phyloP scores from a whole-genome alignment of 495 filamentous ascomycete genomes.

The Xylaria castorea region DNA sequence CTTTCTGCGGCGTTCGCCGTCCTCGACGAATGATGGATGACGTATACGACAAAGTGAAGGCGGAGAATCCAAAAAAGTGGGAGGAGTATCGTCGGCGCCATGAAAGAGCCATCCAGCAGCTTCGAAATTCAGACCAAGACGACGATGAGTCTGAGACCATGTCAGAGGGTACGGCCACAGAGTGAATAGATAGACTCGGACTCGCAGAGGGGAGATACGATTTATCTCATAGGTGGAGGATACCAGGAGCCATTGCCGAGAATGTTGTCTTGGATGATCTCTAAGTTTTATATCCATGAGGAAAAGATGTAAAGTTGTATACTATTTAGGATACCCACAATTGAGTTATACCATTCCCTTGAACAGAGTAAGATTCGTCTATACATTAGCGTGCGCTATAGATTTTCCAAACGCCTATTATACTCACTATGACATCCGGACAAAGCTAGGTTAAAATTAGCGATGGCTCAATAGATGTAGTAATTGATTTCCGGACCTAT shows the following conservation, averaged over 20 bases:
- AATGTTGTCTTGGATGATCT: background rate
- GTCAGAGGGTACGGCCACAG: background rate
- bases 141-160: background rate
- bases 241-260: background rate
- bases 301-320: background rate
- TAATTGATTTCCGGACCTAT: no score
- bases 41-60: background rate
- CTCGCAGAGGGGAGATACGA: background rate
- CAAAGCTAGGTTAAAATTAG: background rate
- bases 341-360: background rate
- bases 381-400: background rate
- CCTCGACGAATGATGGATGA: background rate
- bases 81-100: background rate
- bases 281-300: background rate
- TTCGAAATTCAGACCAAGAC: background rate
- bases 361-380: background rate
- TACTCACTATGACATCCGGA: background rate
- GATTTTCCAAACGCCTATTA: background rate
- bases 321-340: background rate
- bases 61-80: background rate
- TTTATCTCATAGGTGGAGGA: background rate
- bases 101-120: background rate
- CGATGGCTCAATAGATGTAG: no score
- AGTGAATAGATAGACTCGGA: background rate
- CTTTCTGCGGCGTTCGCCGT: background rate